Evolutionary conservation across 352 stramenopile species (phyloP).

Genomic region (Phytopythium vexans): DNA sequence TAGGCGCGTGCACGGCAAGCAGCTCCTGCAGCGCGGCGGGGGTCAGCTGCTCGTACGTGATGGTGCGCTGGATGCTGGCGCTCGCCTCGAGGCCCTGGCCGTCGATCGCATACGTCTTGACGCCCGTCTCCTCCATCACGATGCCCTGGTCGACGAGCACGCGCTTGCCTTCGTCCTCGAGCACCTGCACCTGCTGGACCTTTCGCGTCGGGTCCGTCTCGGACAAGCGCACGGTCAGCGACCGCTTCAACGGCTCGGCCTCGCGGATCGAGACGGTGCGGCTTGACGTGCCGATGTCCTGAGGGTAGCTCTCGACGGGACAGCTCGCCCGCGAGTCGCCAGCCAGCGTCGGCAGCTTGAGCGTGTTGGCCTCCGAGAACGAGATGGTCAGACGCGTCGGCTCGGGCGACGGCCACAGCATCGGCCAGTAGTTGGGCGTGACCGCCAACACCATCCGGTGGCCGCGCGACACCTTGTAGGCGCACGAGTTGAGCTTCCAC

Average conservation of each 20-base stretch:
- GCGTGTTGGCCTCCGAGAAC: slow-evolving; percentile 22
- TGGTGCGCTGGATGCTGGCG: slow-evolving; percentile 30
- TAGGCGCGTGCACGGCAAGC: neutral
- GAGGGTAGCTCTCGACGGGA: slow-evolving; percentile 28
- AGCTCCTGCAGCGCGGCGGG: slow-evolving; percentile 9
- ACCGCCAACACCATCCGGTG: slow-evolving; percentile 34
- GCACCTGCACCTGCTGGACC: slow-evolving; percentile 27
- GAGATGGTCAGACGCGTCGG: slow-evolving; percentile 26
- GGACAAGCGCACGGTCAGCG: slow-evolving; percentile 29
- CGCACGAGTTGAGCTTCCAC: slow-evolving; percentile 42
- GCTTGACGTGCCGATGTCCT: slow-evolving; percentile 24
- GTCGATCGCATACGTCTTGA: slow-evolving; percentile 44
- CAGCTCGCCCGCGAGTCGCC: slow-evolving; percentile 6
- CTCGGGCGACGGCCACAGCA: slow-evolving; percentile 46
- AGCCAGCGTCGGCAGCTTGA: slow-evolving; percentile 32
- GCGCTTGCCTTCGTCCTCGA: slow-evolving; percentile 42
- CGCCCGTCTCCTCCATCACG: slow-evolving; percentile 37
- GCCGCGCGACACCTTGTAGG: slow-evolving; percentile 27
- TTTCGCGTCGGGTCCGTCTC: slow-evolving; percentile 26
- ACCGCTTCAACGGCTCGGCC: slow-evolving; percentile 24
- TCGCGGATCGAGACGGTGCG: slow-evolving; percentile 32
- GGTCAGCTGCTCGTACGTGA: slow-evolving; percentile 41
- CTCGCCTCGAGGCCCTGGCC: slow-evolving; percentile 21
- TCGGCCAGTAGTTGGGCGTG: slow-evolving; percentile 48
- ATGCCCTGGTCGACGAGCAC: slow-evolving; percentile 48